Base-by-base conservation (phyloP, 805 yeast genomes). In the Lipomyces sp. region DNA sequence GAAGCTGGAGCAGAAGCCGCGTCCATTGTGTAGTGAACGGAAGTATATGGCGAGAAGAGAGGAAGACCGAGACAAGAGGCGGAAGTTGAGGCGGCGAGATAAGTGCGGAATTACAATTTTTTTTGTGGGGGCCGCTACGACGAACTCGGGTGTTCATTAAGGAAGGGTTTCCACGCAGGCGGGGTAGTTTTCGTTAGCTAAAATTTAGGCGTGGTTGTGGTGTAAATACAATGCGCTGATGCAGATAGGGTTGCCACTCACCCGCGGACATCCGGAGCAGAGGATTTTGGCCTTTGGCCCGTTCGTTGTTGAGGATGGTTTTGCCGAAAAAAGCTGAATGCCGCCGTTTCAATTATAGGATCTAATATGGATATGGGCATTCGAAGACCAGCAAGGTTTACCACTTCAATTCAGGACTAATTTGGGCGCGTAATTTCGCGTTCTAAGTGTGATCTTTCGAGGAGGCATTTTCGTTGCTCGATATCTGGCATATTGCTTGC, bases 1-100 rank as follows among this genome's bases (percentile, higher is more conserved):
- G 55, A 59, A 15, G 34, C 50, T 34, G 50, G 50, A 59, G 45
- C 42, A 42, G 58, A 42, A 15, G 39, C 55, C 4, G 59, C 32
- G 59, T 34, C 55, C 54, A 45, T 51, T 24, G 50, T 29, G 35
- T 45, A 33, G 42, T 56, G 30, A 8, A 15, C 37, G n/a, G 48
- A 54, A 18, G 56, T 15, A 29, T 37, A 53, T 50, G 42, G 39
- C 39, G 53, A 42, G 30, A 57, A 34, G 62, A 30, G 33, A 11
- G 50, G 51, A 37, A n/a, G 53, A 10, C 13, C 39, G 62, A 2
- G 48, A 37, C 32, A 62, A 48, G 15, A 45, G 45, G 50, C 18
- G 24, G 24, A 24, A 24, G 24, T 24, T 24, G 54, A 39, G 57
- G 18, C n/a, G 58, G 56, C 13, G 30, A 15, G 39, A 10, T 10